phyloP scores from a whole-genome alignment of 495 filamentous ascomycete genomes.

The Aspergillus funiculosus region DNA sequence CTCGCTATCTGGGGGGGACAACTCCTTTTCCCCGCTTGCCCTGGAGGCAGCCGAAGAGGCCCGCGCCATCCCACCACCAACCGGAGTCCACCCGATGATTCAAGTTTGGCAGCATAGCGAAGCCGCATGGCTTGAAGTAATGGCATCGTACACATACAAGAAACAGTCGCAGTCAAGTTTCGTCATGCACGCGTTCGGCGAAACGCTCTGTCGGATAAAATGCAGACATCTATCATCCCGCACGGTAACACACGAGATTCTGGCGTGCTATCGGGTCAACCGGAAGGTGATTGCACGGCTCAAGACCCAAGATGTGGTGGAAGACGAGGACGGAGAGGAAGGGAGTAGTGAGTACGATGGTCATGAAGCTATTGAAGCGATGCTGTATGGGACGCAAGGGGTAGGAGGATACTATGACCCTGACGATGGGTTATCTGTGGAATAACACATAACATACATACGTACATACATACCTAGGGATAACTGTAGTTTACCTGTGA shows the following conservation, averaged over 20 bases:
- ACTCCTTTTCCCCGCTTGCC: slow-evolving; percentile 22
- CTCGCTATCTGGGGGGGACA: slow-evolving; percentile 1
- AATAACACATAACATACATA: slow-evolving; percentile 10
- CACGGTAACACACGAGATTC: slow-evolving; percentile 24
- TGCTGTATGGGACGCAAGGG: slow-evolving; percentile 19
- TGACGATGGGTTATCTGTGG: slow-evolving; percentile 23
- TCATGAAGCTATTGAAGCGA: slow-evolving; percentile 31
- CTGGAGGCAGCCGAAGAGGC: slow-evolving; percentile 22
- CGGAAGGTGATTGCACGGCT: slow-evolving; percentile 29
- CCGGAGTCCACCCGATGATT: slow-evolving; percentile 36
- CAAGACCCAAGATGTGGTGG: slow-evolving; percentile 15
- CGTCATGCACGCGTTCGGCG: slow-evolving; percentile 60
- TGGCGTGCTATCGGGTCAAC: slow-evolving; percentile 31
- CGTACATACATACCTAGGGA: too few species aligned
- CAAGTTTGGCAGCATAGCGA: slow-evolving; percentile 40
- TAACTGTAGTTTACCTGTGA: background rate
- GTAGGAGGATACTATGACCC: slow-evolving; percentile 20
- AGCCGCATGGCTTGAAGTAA: slow-evolving; percentile 40
- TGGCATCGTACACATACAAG: slow-evolving; percentile 58
- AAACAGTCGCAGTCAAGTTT: slow-evolving; percentile 39
- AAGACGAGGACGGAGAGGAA: slow-evolving; percentile 16
- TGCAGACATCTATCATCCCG: slow-evolving; percentile 30
- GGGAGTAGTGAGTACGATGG: slow-evolving; percentile 30
- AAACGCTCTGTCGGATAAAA: slow-evolving; percentile 60
- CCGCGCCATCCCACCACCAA: slow-evolving; percentile 19